A percentile compares a stretch with the other conserved stretches of the same genome.
phyloP scores from a whole-genome alignment of 345 rosid genomes.

The Cochlearia excelsa region DNA sequence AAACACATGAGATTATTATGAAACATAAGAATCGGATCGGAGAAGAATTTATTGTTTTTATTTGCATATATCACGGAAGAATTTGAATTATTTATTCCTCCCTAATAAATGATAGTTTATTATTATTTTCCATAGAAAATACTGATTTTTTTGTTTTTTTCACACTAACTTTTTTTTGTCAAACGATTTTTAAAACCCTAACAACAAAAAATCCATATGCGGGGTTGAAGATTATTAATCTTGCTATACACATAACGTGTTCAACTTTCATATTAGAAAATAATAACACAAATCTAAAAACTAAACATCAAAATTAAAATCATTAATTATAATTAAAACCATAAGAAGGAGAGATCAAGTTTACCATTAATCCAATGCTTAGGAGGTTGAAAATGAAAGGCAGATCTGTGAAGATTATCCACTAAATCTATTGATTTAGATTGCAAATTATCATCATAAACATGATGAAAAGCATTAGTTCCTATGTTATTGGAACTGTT shows the following conservation, averaged over 20 bases:
- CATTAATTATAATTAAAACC: not conserved
- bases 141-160: not conserved
- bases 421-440: constrained; percentile 36
- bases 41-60: not conserved
- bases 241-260: not conserved
- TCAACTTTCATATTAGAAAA: not conserved
- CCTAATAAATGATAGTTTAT: not conserved
- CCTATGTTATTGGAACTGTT: constrained; percentile 37
- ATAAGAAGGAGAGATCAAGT: constrained; percentile 2
- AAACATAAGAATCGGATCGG: not conserved
- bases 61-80: not conserved
- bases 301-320: constrained; percentile 1
- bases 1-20: not conserved
- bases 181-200: too few relatives aligned
- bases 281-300: not conserved
- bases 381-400: constrained; percentile 81
- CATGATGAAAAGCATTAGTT: constrained; percentile 41
- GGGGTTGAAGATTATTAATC: not conserved
- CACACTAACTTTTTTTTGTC: too few relatives aligned
- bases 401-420: constrained; percentile 49
- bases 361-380: constrained; percentile 87
- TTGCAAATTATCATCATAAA: constrained; percentile 44
- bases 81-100: not conserved
- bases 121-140: not conserved
- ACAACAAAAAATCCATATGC: not conserved